Evolutionary conservation across 768 basidiomycete species (phyloP), one percentile per base, ranked within the genome.

Genomic region (Collybia sordida): DNA sequence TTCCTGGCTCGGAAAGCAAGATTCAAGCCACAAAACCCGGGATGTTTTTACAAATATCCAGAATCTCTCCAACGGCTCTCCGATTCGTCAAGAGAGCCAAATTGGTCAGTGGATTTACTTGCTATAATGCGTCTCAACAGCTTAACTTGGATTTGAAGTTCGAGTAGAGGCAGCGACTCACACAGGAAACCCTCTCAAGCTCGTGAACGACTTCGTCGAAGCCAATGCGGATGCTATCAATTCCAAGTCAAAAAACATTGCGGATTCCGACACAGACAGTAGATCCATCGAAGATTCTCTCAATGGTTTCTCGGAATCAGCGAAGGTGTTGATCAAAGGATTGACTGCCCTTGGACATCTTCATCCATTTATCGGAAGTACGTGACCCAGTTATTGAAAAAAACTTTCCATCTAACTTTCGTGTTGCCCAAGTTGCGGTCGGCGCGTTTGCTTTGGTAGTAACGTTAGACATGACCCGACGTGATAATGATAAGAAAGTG

Each of bases 401-500:
- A 40, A 17, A 12, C 6, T 9, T 46, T 39, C 22, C 7, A 15
- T 22, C 28, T 38, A 14, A 45, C 17, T 14, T 39, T 41, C 3
- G 24, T 23, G 6, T 21, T n/a, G 6, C 14, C 37, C 1, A 36
- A 66, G 81, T 78, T 40, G 78, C 72, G 23, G 74, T 81, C 15
- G 57, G 72, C 11, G 79, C 80, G 1, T 82, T 82, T 61, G 68
- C 73, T 28, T 64, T 77, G 0, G 77, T 78, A 4, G 68, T 79
- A 22, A 71, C 72, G 15, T 63, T 82, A 28, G 79, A 81, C 45
- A 47, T 74, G 47, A 75, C 73, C 2, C 65, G 79, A 19, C 64
- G 75, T 19, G 77, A 79, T 22, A 82, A 83, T 46, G 75, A 82
- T 47, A 72, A 69, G 48, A 79, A 78, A 51, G 69, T 81, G 6